Evolutionary conservation across 2,329 filamentous ascomycete genomes (phyloP).

Genomic region (Ophiosphaerella korrae): DNA sequence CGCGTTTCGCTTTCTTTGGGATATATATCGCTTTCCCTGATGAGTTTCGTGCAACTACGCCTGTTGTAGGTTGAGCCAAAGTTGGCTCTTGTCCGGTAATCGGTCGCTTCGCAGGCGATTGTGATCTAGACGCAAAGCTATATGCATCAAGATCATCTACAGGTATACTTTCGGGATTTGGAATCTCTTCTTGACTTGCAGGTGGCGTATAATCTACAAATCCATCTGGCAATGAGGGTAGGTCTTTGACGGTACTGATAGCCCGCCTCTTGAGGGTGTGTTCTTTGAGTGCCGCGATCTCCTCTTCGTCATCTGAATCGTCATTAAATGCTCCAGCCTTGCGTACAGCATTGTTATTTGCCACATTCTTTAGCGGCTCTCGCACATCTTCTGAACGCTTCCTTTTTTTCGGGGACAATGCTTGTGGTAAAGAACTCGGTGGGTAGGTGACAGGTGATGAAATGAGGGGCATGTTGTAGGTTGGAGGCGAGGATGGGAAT

Average conservation of each 20-base stretch:
- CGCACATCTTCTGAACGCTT: slow-evolving; percentile 38
- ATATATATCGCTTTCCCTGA: slow-evolving; percentile 63
- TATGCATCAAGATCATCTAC: slow-evolving; percentile 37
- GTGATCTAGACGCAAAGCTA: slow-evolving; percentile 29
- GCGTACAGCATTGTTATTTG: slow-evolving; percentile 41
- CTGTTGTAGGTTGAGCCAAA: slow-evolving; percentile 23
- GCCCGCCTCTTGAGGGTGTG: slow-evolving; percentile 45
- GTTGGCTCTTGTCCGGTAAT: slow-evolving; percentile 14
- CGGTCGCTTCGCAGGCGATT: slow-evolving; percentile 29
- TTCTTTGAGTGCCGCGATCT: slow-evolving; percentile 46
- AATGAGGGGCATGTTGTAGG: slow-evolving; percentile 63
- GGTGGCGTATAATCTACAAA: slow-evolving; percentile 39
- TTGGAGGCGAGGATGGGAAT: slow-evolving; percentile 53
- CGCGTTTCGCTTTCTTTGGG: slow-evolving; percentile 57
- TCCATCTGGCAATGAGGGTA: slow-evolving; percentile 28
- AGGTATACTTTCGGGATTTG: slow-evolving; percentile 35
- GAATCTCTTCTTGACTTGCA: slow-evolving; percentile 38
- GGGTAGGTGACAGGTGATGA: slow-evolving; percentile 66
- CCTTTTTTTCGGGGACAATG: slow-evolving; percentile 46
- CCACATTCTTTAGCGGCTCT: slow-evolving; percentile 42
- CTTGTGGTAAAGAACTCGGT: slow-evolving; percentile 52
- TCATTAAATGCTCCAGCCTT: slow-evolving; percentile 46
- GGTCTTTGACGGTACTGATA: slow-evolving; percentile 33
- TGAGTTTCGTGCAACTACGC: slow-evolving; percentile 52
- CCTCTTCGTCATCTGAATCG: slow-evolving; percentile 50